phyloP scores from a whole-genome alignment of 2,329 filamentous ascomycete genomes.

The Botryosphaeria dothidea region DNA sequence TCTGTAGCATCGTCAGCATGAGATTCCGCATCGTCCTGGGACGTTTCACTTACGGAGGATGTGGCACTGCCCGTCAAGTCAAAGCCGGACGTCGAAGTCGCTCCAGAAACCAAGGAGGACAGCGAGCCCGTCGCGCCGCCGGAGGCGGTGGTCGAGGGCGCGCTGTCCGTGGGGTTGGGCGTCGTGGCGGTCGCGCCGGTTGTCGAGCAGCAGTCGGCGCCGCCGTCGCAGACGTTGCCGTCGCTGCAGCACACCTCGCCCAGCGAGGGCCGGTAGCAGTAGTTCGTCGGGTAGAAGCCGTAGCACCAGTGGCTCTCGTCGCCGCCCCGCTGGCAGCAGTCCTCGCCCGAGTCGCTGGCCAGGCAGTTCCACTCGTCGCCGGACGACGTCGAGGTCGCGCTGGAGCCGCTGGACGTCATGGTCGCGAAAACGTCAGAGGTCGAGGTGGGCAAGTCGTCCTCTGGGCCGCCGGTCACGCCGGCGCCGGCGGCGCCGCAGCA shows the following conservation, averaged over 20 bases:
- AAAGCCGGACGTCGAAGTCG: neutral
- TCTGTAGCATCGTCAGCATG: neutral
- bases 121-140: neutral
- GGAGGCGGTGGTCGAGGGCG: neutral
- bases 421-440: neutral
- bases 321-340: slow-evolving; percentile 14
- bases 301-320: slow-evolving; percentile 4
- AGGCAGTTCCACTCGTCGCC: slow-evolving; percentile 6
- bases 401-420: neutral
- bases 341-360: slow-evolving; percentile 5
- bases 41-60: neutral
- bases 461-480: neutral
- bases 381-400: neutral
- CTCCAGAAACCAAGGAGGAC: neutral
- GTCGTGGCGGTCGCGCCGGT: neutral
- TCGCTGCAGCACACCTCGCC: slow-evolving; percentile 19
- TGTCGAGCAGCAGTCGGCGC: neutral
- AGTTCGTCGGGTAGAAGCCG: slow-evolving; percentile 7
- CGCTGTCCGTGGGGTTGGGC: neutral
- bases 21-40: too few relatives aligned
- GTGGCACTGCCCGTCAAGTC: neutral
- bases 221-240: neutral
- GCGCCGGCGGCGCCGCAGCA: neutral
- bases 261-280: slow-evolving; percentile 11
- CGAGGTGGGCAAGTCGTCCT: neutral